Base-by-base conservation (phyloP, 2,329 filamentous ascomycete species). In the Penicillium sp. region DNA sequence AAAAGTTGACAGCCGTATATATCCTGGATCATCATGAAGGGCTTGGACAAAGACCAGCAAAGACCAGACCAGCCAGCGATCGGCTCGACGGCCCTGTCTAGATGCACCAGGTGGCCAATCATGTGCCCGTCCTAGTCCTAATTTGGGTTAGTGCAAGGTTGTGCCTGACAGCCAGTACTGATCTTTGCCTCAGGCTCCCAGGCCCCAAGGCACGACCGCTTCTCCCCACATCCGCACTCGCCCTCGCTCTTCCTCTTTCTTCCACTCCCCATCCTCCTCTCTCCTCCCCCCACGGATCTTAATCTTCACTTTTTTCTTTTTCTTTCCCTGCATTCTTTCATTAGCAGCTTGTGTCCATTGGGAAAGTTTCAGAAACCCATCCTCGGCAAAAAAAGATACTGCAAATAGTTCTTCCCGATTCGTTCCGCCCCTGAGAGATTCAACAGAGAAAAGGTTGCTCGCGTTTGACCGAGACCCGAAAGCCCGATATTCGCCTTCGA, bases 241-340 rank as follows among this genome's bases (percentile, higher is more conserved):
- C 57, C 58, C 59, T 64, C 55, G 49, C 61, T 61, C 58, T 62
- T 67, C 64, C 62, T 61, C 65, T 57, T 69, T 7, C 58, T 66
- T 56, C 61, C 62, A 59, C 51, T 58, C 35, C 54, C 60, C 55
- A 54, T 61, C 57, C 61, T 63, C 60, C 50, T 58, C 58, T 59
- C 49, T 37, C 47, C n/a, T 15, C 28, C 31, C 49, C 35, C 20
- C 49, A 25, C 34, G 49, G 61, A 57, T 63, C 64, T 25, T 66
- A 69, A 68, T 63, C 65, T 72, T 71, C 67, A 58, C 65, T 66
- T 67, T 63, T 63, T 69, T 69, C 65, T 67, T 63, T 64, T 69
- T 67, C 64, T 63, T 63, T 63, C 57, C 48, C 64, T 63, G 65
- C 66, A 69, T 68, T 70, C 69, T 65, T 69, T 69, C 66, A 61